Percentiles rank a stretch among this genome's conserved stretches.
phyloP scores from a whole-genome alignment of 1,139 yeast species.

The Zygosaccharomyces sapae region DNA sequence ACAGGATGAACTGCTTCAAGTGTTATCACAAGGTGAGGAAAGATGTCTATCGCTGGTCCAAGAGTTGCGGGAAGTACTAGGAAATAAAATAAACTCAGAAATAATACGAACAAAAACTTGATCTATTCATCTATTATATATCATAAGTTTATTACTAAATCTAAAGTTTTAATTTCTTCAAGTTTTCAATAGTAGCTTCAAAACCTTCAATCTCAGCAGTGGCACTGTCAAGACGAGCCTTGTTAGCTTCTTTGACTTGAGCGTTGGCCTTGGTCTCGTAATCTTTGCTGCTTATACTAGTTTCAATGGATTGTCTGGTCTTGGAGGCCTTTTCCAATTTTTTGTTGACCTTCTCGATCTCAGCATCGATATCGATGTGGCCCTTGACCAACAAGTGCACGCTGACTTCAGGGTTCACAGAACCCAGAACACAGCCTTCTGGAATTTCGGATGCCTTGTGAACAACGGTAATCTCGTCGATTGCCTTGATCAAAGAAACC shows the following conservation, averaged over 20 bases:
- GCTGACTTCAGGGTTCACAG: conserved; percentile 74
- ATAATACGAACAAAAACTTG: conserved; percentile 13
- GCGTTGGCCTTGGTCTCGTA: conserved; percentile 81
- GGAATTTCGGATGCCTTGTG: conserved; percentile 57
- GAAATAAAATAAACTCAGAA: conserved; percentile 40
- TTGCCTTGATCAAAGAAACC: conserved; percentile 87
- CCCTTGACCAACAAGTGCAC: conserved; percentile 93
- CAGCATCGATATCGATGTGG: conserved; percentile 86
- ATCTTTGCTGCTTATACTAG: conserved; percentile 67
- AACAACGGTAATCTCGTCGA: conserved; percentile 64
- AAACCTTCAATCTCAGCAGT: conserved; percentile 85
- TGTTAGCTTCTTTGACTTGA: conserved; percentile 75
- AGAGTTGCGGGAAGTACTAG: conserved; percentile 46
- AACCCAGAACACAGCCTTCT: conserved; percentile 81
- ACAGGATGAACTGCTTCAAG: conserved; percentile 49
- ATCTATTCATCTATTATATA: background rate
- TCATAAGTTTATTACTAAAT: conserved; percentile 5
- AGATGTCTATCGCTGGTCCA: conserved; percentile 46
- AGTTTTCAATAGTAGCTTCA: conserved; percentile 68
- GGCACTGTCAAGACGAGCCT: conserved; percentile 62
- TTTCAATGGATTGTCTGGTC: conserved; percentile 49
- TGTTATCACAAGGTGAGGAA: conserved; percentile 46
- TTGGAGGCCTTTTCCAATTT: conserved; percentile 59
- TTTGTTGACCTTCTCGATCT: conserved; percentile 75
- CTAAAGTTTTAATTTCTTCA: conserved; percentile 67